A percentile compares a stretch with the other conserved stretches of the same genome.
phyloP scores from a whole-genome alignment of 2,329 filamentous ascomycete species.

The Monosporascus cannonballus region DNA sequence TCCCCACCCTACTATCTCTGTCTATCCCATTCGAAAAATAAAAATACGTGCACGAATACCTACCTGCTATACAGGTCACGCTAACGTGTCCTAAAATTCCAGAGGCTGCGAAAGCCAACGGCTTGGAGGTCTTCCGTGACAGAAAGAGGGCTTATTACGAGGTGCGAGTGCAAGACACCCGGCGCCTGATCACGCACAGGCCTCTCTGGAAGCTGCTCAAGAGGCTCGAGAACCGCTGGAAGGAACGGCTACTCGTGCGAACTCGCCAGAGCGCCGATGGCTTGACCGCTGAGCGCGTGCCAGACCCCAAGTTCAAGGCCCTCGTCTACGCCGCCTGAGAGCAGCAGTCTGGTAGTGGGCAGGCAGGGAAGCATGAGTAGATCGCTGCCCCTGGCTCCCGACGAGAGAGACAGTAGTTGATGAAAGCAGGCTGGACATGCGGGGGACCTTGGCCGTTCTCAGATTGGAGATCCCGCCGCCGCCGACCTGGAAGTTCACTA shows the following conservation, averaged over 20 bases:
- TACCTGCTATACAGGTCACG: background rate
- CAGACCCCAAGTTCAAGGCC: background rate
- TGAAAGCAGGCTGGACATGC: too few species aligned
- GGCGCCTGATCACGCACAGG: background rate
- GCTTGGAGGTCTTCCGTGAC: slow-evolving; percentile 13
- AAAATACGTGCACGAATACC: background rate
- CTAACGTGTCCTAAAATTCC: background rate
- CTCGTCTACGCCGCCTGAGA: background rate
- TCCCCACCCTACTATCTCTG: background rate
- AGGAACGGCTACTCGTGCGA: background rate
- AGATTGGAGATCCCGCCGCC: too few species aligned
- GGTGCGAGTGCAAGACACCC: slow-evolving; percentile 3
- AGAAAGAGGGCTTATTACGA: slow-evolving; percentile 12
- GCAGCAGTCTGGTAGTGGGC: background rate
- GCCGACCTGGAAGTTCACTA: too few species aligned
- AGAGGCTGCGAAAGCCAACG: slow-evolving; percentile 8
- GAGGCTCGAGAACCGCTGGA: background rate
- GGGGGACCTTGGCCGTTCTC: too few species aligned
- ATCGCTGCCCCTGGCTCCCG: background rate
- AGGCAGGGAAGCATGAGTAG: background rate
- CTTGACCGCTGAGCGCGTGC: background rate
- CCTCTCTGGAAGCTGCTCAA: background rate
- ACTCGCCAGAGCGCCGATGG: background rate
- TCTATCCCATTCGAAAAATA: background rate
- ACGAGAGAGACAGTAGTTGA: too few species aligned